Base-by-base conservation (phyloP, 169 alveolate species). In the Plasmodium cynomolgi region DNA sequence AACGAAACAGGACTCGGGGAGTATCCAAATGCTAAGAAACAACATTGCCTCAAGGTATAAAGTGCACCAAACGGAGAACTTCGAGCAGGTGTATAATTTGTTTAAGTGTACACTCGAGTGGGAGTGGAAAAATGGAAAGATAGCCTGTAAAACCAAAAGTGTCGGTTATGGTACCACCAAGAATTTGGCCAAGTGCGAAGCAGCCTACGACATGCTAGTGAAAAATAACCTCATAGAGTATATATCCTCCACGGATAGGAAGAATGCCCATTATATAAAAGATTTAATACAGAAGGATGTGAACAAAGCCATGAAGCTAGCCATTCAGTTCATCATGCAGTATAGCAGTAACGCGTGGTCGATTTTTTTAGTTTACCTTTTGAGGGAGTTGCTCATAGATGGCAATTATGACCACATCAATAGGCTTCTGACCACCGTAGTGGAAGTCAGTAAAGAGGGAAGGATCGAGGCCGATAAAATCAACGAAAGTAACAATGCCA, bases 321-420 rank as follows among this genome's bases (percentile, higher is more conserved):
- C 84, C 20, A 80, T 90, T 9, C 94, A 90, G 50, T 90, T 80
- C 47, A 90, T 90, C 33, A 54, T 80, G 26, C 94, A 90, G 50
- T 90, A 90, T 90, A 90, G 94, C 73, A 90, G 94, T 90, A 90
- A 44, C 72, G 94, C 91, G 1, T 90, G 94, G 94, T 90, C 94
- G 13, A 90, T 90, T 20, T 90, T 90, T 80, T 26, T 90, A n/a
- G 44, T 90, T n/a, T 68, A 37, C 34, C 54, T 90, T n/a, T 33
- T 90, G 13, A 79, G 94, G 20, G 94, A 90, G 83, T 80, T 90
- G 56, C 83, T 90, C 39, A 90, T 90, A 80, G 94, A 90, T 80
- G 91, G 94, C 11, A 90, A 90, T 80, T 90, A 80, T 31, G 94
- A 90, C 54, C 39, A 62, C 50, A 90, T 90, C 81, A 80, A 90